Conservation (phyloP, 1,139 yeast species). For the Blastobotrys elegans region DNA sequence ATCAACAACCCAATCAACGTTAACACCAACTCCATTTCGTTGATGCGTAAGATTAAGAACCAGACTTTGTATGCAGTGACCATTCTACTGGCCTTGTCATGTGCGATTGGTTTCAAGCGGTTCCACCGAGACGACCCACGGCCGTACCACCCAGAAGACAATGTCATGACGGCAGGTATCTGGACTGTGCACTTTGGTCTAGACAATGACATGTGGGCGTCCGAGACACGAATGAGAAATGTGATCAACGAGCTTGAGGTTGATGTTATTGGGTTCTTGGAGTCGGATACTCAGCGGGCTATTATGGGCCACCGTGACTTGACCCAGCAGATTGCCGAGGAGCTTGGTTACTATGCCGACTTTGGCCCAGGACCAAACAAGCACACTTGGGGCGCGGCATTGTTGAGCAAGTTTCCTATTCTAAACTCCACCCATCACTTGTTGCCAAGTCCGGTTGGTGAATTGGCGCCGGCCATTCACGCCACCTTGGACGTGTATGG, state of each 20-base stretch:
- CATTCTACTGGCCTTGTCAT: constrained; percentile 31
- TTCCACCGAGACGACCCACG: constrained; percentile 52
- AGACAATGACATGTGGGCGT: constrained; percentile 98
- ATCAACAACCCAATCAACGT: constrained; percentile 21
- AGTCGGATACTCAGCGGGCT: constrained; percentile 88
- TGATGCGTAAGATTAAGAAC: constrained; percentile 25
- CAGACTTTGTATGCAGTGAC: constrained; percentile 28
- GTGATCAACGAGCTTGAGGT: constrained; percentile 79
- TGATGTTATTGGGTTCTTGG: constrained; percentile 86
- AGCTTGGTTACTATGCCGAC: constrained; percentile 89
- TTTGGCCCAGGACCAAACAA: constrained; percentile 98
- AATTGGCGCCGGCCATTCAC: constrained; percentile 95
- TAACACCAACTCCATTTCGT: constrained; percentile 21
- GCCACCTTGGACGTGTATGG: constrained; percentile 94
- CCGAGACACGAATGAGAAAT: constrained; percentile 84
- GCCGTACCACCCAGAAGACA: constrained; percentile 75
- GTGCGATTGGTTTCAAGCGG: constrained; percentile 51
- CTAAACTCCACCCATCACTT: constrained; percentile 83
- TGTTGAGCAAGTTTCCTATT: constrained; percentile 91
- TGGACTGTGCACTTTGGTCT: constrained; percentile 98
- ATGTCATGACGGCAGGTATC: constrained; percentile 85
- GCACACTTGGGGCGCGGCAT: constrained; percentile 97
- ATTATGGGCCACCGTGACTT: constrained; percentile 94
- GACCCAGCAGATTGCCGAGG: constrained; percentile 88
- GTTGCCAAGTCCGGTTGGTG: constrained; percentile 95